Evolutionary conservation across 1,139 yeast genomes (phyloP).

Genomic region (Blastobotrys persicus): DNA sequence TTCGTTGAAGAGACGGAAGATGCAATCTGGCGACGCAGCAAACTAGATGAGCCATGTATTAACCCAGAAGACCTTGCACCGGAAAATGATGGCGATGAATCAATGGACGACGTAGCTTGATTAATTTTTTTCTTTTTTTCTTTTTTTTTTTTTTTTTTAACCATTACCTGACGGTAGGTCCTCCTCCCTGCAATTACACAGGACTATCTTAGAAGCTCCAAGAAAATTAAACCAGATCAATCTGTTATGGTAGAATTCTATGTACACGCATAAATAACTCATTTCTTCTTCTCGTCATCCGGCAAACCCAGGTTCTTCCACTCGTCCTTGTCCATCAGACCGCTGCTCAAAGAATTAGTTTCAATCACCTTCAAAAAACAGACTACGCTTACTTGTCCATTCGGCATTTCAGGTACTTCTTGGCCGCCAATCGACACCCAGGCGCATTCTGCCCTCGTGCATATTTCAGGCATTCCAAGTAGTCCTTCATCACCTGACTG

Average conservation of each 20-base stretch:
- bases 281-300: slow-evolving; percentile 44
- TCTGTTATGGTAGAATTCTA: no score
- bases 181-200: no score
- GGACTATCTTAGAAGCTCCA: no score
- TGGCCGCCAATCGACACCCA: slow-evolving; percentile 81
- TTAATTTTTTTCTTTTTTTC: no score
- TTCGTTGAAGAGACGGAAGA: background rate
- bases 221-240: no score
- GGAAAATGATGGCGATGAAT: background rate
- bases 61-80: background rate
- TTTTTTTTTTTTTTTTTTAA: no score
- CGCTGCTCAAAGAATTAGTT: slow-evolving; percentile 36
- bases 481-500: slow-evolving; percentile 66
- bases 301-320: slow-evolving; percentile 88
- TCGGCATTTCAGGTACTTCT: slow-evolving; percentile 75
- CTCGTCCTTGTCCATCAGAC: slow-evolving; percentile 75
- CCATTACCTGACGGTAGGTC: no score
- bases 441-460: slow-evolving; percentile 84
- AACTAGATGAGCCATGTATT: background rate
- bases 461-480: slow-evolving; percentile 72
- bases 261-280: slow-evolving; percentile 1
- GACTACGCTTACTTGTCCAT: slow-evolving; percentile 59
- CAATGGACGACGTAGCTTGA: background rate
- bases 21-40: background rate
- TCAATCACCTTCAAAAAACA: background rate